These are phyloP conservation scores for Colletotrichum tropicale DNA, from an alignment of 2,329 filamentous ascomycete genomes.

Conservation along the genomic window DNA sequence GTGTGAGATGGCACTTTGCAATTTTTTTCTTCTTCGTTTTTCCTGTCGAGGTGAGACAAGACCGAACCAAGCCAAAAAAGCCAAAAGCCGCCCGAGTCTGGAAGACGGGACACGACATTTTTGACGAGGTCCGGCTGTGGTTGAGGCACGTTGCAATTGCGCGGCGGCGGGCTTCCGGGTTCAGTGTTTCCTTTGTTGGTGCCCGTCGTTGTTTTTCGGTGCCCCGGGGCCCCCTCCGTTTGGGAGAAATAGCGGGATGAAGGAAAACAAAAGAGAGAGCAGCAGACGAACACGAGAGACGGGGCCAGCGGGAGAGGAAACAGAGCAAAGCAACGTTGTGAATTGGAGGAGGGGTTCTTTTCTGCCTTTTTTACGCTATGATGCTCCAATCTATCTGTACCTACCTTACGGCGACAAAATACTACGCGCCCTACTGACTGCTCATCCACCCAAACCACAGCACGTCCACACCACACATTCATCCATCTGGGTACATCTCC, in stretches of 20 bases:
- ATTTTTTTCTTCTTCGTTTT: neutral
- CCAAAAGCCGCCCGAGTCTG: neutral
- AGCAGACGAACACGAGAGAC: neutral
- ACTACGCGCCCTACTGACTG: neutral
- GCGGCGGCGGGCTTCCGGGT: constrained; percentile 4
- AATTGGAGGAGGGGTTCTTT: neutral
- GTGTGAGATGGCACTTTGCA: neutral
- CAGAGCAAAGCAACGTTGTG: neutral
- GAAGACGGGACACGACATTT: neutral
- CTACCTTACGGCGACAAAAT: neutral
- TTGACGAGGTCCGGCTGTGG: neutral
- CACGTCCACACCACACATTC: neutral
- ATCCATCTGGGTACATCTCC: neutral
- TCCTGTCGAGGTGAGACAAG: constrained; percentile 10
- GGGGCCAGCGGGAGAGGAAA: neutral
- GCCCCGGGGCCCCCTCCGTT: neutral
- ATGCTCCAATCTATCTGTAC: neutral
- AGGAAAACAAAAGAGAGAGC: neutral
- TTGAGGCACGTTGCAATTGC: constrained; percentile 17
- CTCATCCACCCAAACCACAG: neutral
- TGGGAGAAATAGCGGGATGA: neutral
- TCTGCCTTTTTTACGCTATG: neutral
- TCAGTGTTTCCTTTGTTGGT: neutral
- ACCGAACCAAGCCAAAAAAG: neutral
- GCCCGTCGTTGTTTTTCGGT: neutral